These are phyloP conservation scores for Trifolium repens DNA, from an alignment of 306 rosid genomes.

Conservation along the genomic window DNA sequence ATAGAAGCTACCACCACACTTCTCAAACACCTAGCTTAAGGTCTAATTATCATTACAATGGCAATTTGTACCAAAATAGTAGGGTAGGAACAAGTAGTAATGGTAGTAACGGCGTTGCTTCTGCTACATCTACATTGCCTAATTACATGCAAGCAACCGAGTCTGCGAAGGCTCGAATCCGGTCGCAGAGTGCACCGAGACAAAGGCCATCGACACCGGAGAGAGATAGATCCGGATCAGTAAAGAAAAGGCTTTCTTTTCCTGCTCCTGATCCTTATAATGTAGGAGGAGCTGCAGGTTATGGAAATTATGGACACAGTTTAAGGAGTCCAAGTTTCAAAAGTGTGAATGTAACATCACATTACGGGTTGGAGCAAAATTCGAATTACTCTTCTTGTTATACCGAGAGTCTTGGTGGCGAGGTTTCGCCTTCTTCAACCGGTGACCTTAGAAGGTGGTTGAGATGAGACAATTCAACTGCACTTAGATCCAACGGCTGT, in stretches of 20 bases:
- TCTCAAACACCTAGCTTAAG: conserved; percentile 91
- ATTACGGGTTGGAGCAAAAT: conserved; percentile 73
- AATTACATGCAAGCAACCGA: conserved; percentile 98
- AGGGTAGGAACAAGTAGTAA: conserved; percentile 51
- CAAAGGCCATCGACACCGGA: conserved; percentile 92
- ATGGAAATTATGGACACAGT: conserved; percentile 69
- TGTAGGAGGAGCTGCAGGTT: conserved; percentile 48
- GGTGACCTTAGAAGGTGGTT: conserved; percentile 86
- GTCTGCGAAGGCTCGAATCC: conserved; percentile 88
- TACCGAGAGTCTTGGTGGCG: conserved; percentile 86
- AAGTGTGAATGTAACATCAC: conserved; percentile 63
- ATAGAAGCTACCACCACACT: conserved; percentile 59
- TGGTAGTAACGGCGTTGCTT: conserved; percentile 36
- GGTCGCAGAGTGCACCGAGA: conserved; percentile 94
- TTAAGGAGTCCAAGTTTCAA: conserved; percentile 93
- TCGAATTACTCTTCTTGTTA: conserved; percentile 95
- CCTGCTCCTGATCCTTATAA: conserved; percentile 80
- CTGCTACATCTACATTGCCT: conserved; percentile 57
- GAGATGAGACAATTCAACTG: conserved; percentile 49
- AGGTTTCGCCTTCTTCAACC: conserved; percentile 90
- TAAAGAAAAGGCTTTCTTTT: conserved; percentile 83
- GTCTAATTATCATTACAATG: conserved; percentile 74
- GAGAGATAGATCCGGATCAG: conserved; percentile 83
- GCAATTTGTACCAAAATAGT: conserved; percentile 57
- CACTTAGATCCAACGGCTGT: not conserved